phyloP scores from a whole-genome alignment of 2,329 filamentous ascomycete species.

The Trichoderma sp. region DNA sequence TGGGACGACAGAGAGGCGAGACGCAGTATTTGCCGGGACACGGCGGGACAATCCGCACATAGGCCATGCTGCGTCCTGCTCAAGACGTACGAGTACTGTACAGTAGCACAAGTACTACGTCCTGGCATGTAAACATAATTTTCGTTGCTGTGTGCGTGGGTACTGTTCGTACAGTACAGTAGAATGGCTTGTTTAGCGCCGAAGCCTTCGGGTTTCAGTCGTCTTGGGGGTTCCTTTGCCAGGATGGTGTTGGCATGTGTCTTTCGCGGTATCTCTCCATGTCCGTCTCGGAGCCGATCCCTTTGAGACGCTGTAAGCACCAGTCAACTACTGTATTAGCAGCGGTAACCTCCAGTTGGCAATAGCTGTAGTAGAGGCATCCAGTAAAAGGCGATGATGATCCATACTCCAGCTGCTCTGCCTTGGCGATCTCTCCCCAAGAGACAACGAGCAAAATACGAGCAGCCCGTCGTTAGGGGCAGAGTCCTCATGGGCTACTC shows the following conservation, averaged over 20 bases:
- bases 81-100: not conserved
- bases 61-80: not conserved
- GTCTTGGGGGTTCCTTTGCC: not conserved
- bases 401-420: not conserved
- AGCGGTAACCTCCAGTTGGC: not conserved
- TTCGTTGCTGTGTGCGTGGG: not conserved
- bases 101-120: not conserved
- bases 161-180: not conserved
- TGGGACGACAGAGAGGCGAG: not conserved
- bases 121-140: not conserved
- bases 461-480: not conserved
- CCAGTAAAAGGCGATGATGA: not conserved
- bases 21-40: not conserved
- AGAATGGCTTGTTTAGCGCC: conserved; percentile 2
- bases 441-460: not conserved
- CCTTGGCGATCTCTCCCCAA: not conserved
- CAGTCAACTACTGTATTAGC: not conserved
- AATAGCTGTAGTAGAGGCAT: not conserved
- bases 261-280: not conserved
- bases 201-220: not conserved
- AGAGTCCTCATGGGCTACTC: not conserved
- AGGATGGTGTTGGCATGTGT: not conserved
- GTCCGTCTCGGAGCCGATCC: not conserved
- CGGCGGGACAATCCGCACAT: not conserved
- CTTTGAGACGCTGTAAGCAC: not conserved